Evolutionary conservation across 2,329 filamentous ascomycete genomes (phyloP), one percentile per base, ranked within the genome.

Genomic region (Stagonosporopsis tanaceti): DNA sequence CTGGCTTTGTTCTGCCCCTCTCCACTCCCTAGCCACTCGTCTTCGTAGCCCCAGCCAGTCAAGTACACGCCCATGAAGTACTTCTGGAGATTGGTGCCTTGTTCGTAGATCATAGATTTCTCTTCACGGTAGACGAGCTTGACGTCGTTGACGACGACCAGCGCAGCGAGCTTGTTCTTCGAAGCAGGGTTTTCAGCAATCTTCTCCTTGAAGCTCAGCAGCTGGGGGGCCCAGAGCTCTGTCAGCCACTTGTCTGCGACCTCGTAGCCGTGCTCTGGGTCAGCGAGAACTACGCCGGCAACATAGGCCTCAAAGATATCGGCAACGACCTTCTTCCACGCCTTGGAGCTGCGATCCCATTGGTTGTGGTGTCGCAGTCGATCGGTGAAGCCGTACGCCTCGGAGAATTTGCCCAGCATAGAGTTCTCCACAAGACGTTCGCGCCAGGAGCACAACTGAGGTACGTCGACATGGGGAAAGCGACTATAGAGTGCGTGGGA

Each of bases 281-380:
- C 85, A 1, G 89, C 87, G 2, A 92, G 78, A 32, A 96, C 84
- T 6, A 93, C 78, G 3, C 90, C 93, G 8, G 90, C 93, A 15
- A 96, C 86, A 66, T 96, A 97, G 0, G 94, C 90, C 74, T 98
- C 94, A 67, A 97, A 96, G 17, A 97, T 84, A 71, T 98, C 94
- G 8, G 89, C 93, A 53, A 90, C 82, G 9, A 92, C 87, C 75
- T 97, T 97, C 14, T 80, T 84, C 69, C 50, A 78, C 50, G 30
- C 71, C 67, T 67, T 75, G 22, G 58, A 67, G 40, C 68, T 67
- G 11, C 61, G 57, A 50, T 77, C 67, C 61, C 62, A 66, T 44
- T 74, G 53, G 14, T 71, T 69, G 5, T 68, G 71, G 84, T 89
- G 78, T 27, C 81, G 81, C 7, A 90, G 84, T 30, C 83, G 84